Evolutionary conservation across 2,329 filamentous ascomycete genomes (phyloP).

Genomic region (Pleurostoma richardsiae): DNA sequence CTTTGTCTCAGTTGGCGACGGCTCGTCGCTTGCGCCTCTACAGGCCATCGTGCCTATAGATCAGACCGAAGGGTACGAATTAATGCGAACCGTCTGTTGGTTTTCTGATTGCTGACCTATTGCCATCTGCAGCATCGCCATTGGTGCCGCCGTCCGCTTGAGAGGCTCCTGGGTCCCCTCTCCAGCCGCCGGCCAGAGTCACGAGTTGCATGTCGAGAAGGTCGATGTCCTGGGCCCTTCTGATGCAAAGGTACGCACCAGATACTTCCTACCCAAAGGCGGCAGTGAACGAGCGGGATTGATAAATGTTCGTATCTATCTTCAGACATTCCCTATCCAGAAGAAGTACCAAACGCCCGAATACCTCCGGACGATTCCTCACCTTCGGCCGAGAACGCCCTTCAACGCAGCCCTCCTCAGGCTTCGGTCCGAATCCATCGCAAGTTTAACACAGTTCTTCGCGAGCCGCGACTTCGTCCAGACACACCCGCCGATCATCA

Average conservation of each 20-base stretch:
- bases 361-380: conserved; percentile 81
- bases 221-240: conserved; percentile 71
- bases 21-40: conserved; percentile 71
- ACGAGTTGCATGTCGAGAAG: conserved; percentile 72
- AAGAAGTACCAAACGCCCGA: conserved; percentile 93
- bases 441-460: conserved; percentile 72
- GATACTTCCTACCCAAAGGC: background rate
- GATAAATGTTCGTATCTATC: background rate
- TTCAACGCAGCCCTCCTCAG: conserved; percentile 76
- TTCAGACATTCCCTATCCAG: conserved; percentile 83
- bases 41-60: conserved; percentile 75
- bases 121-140: conserved; percentile 58
- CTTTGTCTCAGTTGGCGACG: conserved; percentile 84
- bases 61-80: conserved; percentile 65
- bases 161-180: conserved; percentile 73
- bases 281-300: background rate
- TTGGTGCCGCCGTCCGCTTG: conserved; percentile 74
- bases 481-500: conserved; percentile 89
- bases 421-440: conserved; percentile 75
- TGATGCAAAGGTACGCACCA: conserved; percentile 62
- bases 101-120: conserved; percentile 22
- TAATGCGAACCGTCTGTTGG: conserved; percentile 12
- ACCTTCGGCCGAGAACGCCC: conserved; percentile 77
- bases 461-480: conserved; percentile 66
- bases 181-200: conserved; percentile 62